Evolutionary conservation across 371 early-diverging fungal genomes (phyloP), one percentile per base, ranked within the genome.

Genomic region (Lichtheimia ramosa): DNA sequence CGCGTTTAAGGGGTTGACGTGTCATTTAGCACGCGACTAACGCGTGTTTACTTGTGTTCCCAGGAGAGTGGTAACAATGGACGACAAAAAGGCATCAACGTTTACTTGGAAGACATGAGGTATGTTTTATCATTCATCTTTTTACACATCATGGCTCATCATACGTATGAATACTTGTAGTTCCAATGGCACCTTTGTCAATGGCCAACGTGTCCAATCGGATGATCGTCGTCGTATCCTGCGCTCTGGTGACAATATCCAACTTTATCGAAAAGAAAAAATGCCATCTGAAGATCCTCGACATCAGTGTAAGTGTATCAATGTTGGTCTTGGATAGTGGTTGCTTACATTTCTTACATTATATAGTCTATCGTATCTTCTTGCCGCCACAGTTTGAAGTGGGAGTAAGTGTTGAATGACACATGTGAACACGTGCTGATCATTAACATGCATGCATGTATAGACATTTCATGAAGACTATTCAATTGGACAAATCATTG

Each of bases 111-210:
- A 58, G 83, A 83, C 53, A 16, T 61, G 46, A 78, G 77, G 74
- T 70, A 63, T 24, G 13, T 28, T 23, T 59, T 16, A 12, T 54
- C 14, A 27, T 13, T 40, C 8, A 51, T 23, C 14, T n/a, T 27
- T 43, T 55, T 39, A 15, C 14, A 23, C 5, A 42, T 34, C 3
- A 2, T 20, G 14, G 25, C 21, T 18, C 53, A 6, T 43, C 46
- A 41, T 21, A 51, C 14, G 21, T 40, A 40, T 51, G 42, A 70
- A 66, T 58, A 62, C 68, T 3, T 48, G 48, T 59, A 91, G 91
- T 71, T 79, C 84, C 8, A 92, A 93, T 63, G 94, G 94, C 20
- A 92, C 91, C 0, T 91, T 64, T 61, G 83, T 92, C 34, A 91
- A 89, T 68, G 87, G 83, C 12, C 54, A 56, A 25, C 61, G 69